Evolutionary conservation across 345 rosid genomes (phyloP), one percentile per base, ranked within the genome.

Genomic region (Hibiscus mutabilis): DNA sequence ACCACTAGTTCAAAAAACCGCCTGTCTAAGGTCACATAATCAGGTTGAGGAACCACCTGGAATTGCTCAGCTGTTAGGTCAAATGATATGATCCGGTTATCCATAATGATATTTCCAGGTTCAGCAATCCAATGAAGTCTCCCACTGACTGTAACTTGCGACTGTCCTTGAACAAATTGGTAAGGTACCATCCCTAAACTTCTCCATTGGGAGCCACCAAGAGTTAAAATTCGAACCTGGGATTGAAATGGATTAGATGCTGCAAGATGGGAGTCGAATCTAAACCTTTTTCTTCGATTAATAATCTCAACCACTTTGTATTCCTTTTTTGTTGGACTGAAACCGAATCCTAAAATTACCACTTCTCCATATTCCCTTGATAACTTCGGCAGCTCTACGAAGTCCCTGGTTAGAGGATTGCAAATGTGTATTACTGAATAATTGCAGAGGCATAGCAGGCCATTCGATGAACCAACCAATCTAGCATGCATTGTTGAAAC

Each of bases 71-170:
- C 81, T 15, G 66, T 83, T 37, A 91, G 69, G 75, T 93, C 97
- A 75, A 93, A 85, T 0, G 98, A 89, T 4, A 93, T 81, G 14
- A 93, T 62, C 80, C 82, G 75, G 33, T 91, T 79, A 55, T 88
- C 80, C 0, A 90, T 89, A 31, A 81, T 78, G 73, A 83, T 3
- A 5, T 35, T 78, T 2, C 85, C 76, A 0, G 87, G 96, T n/a
- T 85, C 58, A 3, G 86, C 82, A 4, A 87, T 87, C 87, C 91
- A 93, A 76, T 93, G 97, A 62, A 91, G 84, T 80, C 86, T 85
- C 13, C 96, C 97, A 24, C 79, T 75, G 72, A 89, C 84, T 58
- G 87, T 77, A 25, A 93, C 87, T 80, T 88, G 92, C 0, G 91
- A 79, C 0, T 88, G 76, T 70, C 86, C 78, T 24, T 83, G 72